phyloP scores from a whole-genome alignment of 2,329 filamentous ascomycete genomes.

The Ophiostoma sp. region DNA sequence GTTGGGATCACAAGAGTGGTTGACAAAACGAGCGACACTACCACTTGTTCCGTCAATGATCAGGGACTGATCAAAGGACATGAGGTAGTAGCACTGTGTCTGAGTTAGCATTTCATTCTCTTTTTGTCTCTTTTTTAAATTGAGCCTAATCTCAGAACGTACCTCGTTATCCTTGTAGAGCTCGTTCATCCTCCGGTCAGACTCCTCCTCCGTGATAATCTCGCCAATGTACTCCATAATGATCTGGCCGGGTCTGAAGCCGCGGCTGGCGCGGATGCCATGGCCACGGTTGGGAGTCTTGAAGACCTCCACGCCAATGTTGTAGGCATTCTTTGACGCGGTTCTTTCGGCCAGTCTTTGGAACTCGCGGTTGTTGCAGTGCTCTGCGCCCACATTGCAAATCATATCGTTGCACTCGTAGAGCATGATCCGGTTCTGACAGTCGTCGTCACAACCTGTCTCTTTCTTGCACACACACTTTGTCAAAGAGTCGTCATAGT shows the following conservation, averaged over 20 bases:
- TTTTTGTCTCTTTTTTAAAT: background rate
- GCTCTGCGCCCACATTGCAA: constrained; percentile 68
- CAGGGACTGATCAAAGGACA: constrained; percentile 98
- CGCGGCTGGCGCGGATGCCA: constrained; percentile 84
- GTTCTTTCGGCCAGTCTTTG: constrained; percentile 69
- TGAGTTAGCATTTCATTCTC: constrained; percentile 16
- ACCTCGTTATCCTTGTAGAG: constrained; percentile 92
- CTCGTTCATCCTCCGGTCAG: constrained; percentile 87
- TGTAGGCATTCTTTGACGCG: constrained; percentile 62
- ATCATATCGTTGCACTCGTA: constrained; percentile 93
- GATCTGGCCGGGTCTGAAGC: constrained; percentile 83
- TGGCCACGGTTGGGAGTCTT: constrained; percentile 85
- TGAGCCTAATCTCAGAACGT: constrained; percentile 32
- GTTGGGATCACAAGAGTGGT: constrained; percentile 94
- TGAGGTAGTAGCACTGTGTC: constrained; percentile 85
- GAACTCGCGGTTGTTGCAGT: constrained; percentile 85
- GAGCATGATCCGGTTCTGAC: constrained; percentile 93
- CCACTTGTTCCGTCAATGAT: constrained; percentile 96
- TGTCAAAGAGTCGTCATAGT: constrained; percentile 67
- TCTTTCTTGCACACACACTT: constrained; percentile 73
- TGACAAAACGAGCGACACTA: constrained; percentile 95
- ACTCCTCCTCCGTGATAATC: constrained; percentile 92
- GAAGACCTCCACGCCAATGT: constrained; percentile 90
- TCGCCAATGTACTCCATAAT: constrained; percentile 98
- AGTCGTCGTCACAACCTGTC: constrained; percentile 79